Evolutionary conservation across 1,139 yeast genomes (phyloP), one percentile per base, ranked within the genome.

Genomic region (Pichia sp.): DNA sequence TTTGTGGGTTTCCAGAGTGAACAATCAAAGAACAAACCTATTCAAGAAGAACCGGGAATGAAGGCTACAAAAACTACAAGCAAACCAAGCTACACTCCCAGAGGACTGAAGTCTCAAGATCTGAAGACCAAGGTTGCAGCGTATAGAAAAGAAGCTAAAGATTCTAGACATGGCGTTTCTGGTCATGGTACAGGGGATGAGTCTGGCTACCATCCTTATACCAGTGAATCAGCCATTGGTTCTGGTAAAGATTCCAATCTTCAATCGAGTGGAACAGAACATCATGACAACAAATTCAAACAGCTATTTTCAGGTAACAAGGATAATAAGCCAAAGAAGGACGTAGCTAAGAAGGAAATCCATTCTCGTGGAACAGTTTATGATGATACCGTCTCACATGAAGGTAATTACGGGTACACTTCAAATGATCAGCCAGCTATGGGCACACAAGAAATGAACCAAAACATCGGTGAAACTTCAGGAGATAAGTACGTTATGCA

Each of bases 311-410:
- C 36, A 23, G 23, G 23, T 16, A 36, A 11, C 6, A 41, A 39
- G 5, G 40, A 44, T 34, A 39, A 37, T 5, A 42, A 39, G 33
- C 29, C 33, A 5, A 41, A 23, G 26, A 34, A 39, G 4, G 34
- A 31, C 4, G 40, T 27, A 27, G 44, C 33, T 5, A 40, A 37
- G 9, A 38, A 16, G 10, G 33, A 42, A 16, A 29, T 41, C 26
- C 6, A 16, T 8, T 40, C 38, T 39, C 45, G 27, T 37, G 38
- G 43, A 29, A 42, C 48, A 3, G 38, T 40, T 11, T 41, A 9
- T 29, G 41, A 37, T 39, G 37, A 33, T 31, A 8, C 33, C 33
- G 33, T 31, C 8, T 11, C 33, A 31, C 8, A 11, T 31, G 33
- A 31, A 8, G 11, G 11, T 8, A 8, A 31, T 31, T 8, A 31